Evolutionary conservation across 2,329 filamentous ascomycete species (phyloP), one percentile per base, ranked within the genome.

Genomic region (Rhynchosporium graminicola): DNA sequence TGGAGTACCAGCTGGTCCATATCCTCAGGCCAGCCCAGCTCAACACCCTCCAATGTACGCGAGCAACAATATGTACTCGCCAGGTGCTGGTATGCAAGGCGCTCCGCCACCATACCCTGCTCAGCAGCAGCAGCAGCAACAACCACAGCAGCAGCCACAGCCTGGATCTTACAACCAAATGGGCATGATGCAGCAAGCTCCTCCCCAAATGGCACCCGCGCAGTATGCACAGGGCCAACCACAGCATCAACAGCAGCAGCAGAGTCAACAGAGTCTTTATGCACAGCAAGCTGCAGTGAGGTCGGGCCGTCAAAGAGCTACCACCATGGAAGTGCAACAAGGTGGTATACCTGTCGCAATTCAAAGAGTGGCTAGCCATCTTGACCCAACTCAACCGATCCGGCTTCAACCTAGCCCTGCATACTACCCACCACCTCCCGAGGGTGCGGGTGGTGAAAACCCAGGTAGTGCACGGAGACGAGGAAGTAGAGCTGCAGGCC

Each of bases 291-390:
- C 90, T 63, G 89, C 87, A 58, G 85, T 91, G 69, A 85, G 92
- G 68, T 87, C 88, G 51, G 89, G 89, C 50, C 86, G 95, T 59
- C 94, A 97, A 77, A 87, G 95, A 65, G 93, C 95, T 46, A 95
- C 93, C 50, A 99, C 95, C 3, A 96, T 98, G 89, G 95, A 98
- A 73, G 91, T 95, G 74, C 91, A 96, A 72, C 90, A 93, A 73
- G 93, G 90, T 66, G 94, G 94, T 2, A 97, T 99, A 63, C 95
- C 95, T 4, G 88, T 91, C 13, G 88, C 93, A 3, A 91, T 99
- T 63, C 95, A 99, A 77, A 85, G 95, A 70, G 95, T 99, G 28
- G 95, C 95, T 47, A 97, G 92, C 74, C 94, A 98, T 76, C 84
- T 99, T 50, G 95, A 99, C 73, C 95, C 95, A 1, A 98, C 87